Percentiles rank a stretch among this genome's conserved stretches.
phyloP scores from a whole-genome alignment of 2,329 filamentous ascomycete genomes.

The Monosporascus sp. region DNA sequence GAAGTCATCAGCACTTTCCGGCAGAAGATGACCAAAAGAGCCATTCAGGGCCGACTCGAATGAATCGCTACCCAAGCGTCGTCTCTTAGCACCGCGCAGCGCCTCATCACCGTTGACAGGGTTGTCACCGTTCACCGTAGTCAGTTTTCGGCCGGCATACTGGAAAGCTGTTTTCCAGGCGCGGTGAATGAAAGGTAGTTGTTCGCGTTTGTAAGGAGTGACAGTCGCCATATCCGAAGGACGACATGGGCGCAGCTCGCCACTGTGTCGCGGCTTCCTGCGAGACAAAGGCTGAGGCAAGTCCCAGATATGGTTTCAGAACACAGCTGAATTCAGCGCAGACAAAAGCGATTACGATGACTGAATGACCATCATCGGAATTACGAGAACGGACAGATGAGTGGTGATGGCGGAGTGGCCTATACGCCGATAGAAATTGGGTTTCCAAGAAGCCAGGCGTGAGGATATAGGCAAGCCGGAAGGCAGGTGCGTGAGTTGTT shows the following conservation, averaged over 20 bases:
- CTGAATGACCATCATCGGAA: neutral
- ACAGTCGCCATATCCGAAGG: conserved; percentile 42
- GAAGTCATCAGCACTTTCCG: conserved; percentile 20
- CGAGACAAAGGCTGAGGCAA: conserved; percentile 4
- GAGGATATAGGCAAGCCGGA: too few relatives aligned
- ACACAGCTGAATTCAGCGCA: conserved; percentile 1
- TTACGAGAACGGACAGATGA: too few relatives aligned
- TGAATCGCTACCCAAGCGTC: conserved; percentile 39
- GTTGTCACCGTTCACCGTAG: conserved; percentile 33
- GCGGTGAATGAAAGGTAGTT: conserved; percentile 49
- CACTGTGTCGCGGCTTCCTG: conserved; percentile 21
- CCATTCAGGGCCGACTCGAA: conserved; percentile 24
- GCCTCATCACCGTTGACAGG: conserved; percentile 31
- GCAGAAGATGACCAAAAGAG: conserved; percentile 16
- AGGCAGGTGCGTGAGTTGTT: too few relatives aligned
- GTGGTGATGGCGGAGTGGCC: too few relatives aligned
- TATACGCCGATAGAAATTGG: too few relatives aligned
- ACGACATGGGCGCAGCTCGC: conserved; percentile 29
- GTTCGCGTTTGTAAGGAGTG: conserved; percentile 41
- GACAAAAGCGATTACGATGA: neutral
- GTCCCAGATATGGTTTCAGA: conserved; percentile 5
- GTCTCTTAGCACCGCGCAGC: conserved; percentile 43
- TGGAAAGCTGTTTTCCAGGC: conserved; percentile 41
- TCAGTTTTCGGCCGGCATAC: conserved; percentile 38
- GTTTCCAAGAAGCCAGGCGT: too few relatives aligned